Conservation (phyloP, 345 rosid genomes). For the Boechera stricta region DNA sequence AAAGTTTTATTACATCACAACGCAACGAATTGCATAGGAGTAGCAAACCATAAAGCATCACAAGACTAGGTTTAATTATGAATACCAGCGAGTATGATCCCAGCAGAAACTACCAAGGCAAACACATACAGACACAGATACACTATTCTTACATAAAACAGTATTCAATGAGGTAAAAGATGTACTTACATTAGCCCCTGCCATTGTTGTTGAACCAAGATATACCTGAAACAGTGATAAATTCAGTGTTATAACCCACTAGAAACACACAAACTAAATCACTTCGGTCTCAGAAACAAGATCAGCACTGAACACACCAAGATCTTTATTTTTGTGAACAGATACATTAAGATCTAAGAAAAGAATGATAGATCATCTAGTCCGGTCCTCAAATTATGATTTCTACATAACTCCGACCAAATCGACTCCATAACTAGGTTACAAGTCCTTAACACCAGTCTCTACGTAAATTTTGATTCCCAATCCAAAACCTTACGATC, state of each 20-base stretch:
- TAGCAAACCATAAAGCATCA: neutral
- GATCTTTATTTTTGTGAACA: neutral
- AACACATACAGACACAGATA: neutral
- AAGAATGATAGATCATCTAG: constrained; percentile 5
- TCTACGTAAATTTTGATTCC: constrained; percentile 1
- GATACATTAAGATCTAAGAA: constrained; percentile 9
- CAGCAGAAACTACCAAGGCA: constrained; percentile 1
- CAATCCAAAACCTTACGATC: constrained; percentile 3
- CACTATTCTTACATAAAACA: neutral
- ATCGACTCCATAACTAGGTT: neutral
- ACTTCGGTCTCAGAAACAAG: constrained; percentile 2
- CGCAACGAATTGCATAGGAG: neutral
- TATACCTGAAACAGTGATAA: constrained; percentile 35
- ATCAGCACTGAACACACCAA: neutral
- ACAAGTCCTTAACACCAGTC: neutral
- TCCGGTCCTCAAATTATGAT: neutral
- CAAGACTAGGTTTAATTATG: neutral
- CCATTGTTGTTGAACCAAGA: constrained; percentile 32
- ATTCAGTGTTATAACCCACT: constrained; percentile 2
- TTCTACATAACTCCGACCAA: neutral
- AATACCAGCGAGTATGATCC: neutral
- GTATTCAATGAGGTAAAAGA: neutral
- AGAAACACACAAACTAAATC: neutral
- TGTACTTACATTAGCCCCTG: constrained; percentile 42
- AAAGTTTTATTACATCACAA: neutral